Conservation (phyloP, 257 asterid species). For the Jacaranda copaia region DNA sequence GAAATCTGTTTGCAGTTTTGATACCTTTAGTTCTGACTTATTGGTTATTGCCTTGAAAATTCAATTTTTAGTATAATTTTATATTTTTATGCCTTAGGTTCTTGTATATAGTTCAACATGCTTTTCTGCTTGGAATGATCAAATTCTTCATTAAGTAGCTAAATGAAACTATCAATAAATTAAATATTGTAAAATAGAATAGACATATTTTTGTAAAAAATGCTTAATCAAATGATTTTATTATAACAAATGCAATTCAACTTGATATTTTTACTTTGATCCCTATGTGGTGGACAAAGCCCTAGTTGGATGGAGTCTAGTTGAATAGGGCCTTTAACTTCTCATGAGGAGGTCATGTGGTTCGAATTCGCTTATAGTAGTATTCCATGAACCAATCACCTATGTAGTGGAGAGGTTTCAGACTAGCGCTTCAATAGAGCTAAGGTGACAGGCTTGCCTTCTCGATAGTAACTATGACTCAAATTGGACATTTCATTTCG, state of each 20-base stretch:
- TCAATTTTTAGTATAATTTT: neutral
- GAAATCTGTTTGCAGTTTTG: neutral
- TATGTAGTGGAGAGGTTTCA: too few species aligned
- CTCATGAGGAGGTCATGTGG: too few species aligned
- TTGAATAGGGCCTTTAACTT: too few species aligned
- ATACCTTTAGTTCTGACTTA: neutral
- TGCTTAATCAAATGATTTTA: neutral
- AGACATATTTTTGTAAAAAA: neutral
- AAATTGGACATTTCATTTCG: too few species aligned
- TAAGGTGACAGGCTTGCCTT: too few species aligned
- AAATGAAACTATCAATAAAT: neutral
- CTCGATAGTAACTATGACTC: too few species aligned
- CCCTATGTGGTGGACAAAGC: neutral
- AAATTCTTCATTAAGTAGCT: neutral
- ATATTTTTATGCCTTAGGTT: neutral
- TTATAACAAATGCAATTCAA: neutral
- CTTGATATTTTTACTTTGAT: neutral
- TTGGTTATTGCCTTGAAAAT: neutral
- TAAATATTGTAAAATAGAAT: neutral
- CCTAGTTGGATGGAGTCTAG: too few species aligned
- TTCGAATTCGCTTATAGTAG: too few species aligned
- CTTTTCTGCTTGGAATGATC: neutral
- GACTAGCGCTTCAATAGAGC: too few species aligned
- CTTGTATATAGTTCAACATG: neutral
- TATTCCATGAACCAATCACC: too few species aligned